These are phyloP conservation scores for Haematococcus sp. DNA, from an alignment of 139 green algal genomes.

Conservation along the genomic window DNA sequence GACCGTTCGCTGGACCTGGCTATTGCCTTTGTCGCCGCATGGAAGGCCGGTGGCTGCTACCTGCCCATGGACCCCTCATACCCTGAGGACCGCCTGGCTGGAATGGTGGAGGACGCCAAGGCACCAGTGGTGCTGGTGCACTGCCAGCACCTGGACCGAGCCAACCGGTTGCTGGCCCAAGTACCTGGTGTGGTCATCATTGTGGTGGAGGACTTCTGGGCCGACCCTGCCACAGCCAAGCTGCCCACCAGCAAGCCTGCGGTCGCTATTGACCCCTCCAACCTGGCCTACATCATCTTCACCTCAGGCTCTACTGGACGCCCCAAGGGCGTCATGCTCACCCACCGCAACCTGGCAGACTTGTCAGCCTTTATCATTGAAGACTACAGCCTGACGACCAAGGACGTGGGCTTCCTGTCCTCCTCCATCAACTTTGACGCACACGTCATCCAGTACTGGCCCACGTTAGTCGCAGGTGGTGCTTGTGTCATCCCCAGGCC, in stretches of 20 bases:
- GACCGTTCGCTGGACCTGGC: constrained; percentile 1
- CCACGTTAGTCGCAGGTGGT: constrained; percentile 8
- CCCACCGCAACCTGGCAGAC: constrained; percentile 35
- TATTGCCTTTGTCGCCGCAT: neutral
- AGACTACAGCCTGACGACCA: neutral
- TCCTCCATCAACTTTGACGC: constrained; percentile 43
- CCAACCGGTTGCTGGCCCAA: neutral
- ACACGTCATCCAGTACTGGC: constrained; percentile 12
- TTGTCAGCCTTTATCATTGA: constrained; percentile 13
- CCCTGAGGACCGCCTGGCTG: constrained; percentile 37
- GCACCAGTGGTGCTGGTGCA: constrained; percentile 7
- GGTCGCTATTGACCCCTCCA: neutral
- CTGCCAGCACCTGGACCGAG: neutral
- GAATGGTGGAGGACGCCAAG: constrained; percentile 43
- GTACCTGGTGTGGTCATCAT: neutral
- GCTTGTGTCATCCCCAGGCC: constrained; percentile 19
- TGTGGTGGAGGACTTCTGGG: too few relatives aligned
- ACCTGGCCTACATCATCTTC: constrained; percentile 63
- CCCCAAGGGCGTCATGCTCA: constrained; percentile 57
- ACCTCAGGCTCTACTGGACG: constrained; percentile 62
- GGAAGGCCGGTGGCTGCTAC: constrained; percentile 44
- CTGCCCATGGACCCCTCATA: constrained; percentile 59
- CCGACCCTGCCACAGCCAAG: neutral
- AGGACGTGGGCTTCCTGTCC: constrained; percentile 5
- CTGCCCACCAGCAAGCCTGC: neutral